phyloP scores from a whole-genome alignment of 805 yeast species.

The Saccharomycopsis olivae region DNA sequence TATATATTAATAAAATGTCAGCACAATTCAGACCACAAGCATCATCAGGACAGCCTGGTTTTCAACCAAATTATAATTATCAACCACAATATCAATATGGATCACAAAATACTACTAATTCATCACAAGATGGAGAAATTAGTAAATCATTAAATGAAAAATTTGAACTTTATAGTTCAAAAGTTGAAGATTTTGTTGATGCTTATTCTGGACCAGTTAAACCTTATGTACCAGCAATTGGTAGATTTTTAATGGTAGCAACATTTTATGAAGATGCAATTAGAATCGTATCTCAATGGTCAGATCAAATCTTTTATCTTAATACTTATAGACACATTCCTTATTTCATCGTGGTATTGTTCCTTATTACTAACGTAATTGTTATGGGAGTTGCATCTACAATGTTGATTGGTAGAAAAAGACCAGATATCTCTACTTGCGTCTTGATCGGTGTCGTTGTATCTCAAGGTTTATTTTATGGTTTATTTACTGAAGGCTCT shows the following conservation, averaged over 20 bases:
- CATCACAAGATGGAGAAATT: conserved; percentile 1
- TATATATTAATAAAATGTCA: conserved; percentile 5
- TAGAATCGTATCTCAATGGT: conserved; percentile 81
- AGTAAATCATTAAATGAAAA: conserved; percentile 19
- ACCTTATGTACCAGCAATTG: conserved; percentile 79
- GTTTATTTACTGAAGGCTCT: conserved; percentile 67
- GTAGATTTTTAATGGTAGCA: conserved; percentile 83
- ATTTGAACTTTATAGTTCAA: conserved; percentile 42
- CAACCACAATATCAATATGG: conserved; percentile 18
- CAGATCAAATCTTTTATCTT: conserved; percentile 78
- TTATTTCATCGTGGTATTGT: conserved; percentile 63
- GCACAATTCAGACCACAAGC: conserved; percentile 15
- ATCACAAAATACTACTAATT: conserved; percentile 2
- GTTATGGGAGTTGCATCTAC: conserved; percentile 69
- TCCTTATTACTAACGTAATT: conserved; percentile 50
- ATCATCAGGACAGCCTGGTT: conserved; percentile 14
- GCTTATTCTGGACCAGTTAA: conserved; percentile 39
- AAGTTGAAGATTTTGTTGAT: conserved; percentile 45
- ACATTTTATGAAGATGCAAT: conserved; percentile 86
- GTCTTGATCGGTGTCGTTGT: conserved; percentile 62
- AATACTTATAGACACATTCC: conserved; percentile 73
- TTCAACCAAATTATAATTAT: conserved; percentile 11
- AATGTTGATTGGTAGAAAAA: conserved; percentile 56
- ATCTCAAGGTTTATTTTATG: conserved; percentile 80
- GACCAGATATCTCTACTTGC: conserved; percentile 59